phyloP scores from a whole-genome alignment of 768 basidiomycete genomes.

The Mycena crocata region DNA sequence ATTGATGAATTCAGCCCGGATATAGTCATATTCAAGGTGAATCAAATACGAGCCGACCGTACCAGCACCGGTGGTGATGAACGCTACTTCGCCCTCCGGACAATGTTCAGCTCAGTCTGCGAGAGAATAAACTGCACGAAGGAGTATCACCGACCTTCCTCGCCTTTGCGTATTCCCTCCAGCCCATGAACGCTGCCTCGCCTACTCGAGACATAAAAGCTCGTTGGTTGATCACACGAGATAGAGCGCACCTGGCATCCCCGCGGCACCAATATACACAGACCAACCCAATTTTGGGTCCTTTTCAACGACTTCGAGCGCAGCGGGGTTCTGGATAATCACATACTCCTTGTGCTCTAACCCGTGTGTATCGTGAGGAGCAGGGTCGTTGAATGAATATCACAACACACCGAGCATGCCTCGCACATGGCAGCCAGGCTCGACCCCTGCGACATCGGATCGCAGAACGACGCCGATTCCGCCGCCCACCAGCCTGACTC shows the following conservation, averaged over 20 bases:
- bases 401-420: not conserved
- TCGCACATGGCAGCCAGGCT: constrained; percentile 4
- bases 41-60: constrained; percentile 77
- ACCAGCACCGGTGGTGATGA: constrained; percentile 48
- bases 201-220: constrained; percentile 36
- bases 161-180: constrained; percentile 53
- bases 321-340: not conserved
- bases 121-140: not conserved
- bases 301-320: constrained; percentile 9
- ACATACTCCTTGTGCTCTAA: constrained; percentile 2
- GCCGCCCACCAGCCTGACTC: not conserved
- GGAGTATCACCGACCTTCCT: constrained; percentile 44
- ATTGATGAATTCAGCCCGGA: not conserved
- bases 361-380: not conserved
- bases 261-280: not conserved
- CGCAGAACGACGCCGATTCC: constrained; percentile 17
- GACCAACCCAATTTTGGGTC: constrained; percentile 12
- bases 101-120: not conserved
- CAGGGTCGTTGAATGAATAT: not conserved
- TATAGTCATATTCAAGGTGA: too few species aligned
- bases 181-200: constrained; percentile 52
- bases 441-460: not conserved
- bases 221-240: too few species aligned
- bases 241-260: not conserved
- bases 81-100: constrained; percentile 53